Base-by-base conservation (phyloP, 2,329 filamentous ascomycete species). In the Penicillium psychrosexuale region DNA sequence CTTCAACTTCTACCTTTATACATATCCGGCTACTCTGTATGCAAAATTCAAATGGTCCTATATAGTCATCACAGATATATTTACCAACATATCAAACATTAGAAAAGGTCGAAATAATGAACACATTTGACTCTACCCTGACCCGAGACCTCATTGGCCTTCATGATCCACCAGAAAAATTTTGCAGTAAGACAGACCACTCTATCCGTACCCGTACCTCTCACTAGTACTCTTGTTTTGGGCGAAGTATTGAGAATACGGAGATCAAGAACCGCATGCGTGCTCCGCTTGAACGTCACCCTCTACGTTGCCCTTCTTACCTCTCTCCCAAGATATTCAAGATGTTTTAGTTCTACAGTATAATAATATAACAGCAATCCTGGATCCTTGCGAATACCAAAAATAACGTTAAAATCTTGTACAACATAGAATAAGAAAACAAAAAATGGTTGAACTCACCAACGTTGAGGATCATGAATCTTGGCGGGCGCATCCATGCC, bases 401-500 rank as follows among this genome's bases (percentile, higher is more conserved):
- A 40, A 40, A 8, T n/a, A 40, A 40, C 11, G 1, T 11, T 15
- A 15, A 6, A 47, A 30, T 2, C 17, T 6, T 17, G 8, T 19
- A 19, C 19, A 19, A 19, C 19, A 19, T 12, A 33, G 11, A 43
- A 27, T 9, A 19, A n/a, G 22, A 27, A 22, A 15, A 17, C 7
- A 17, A 12, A n/a, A 31, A 40, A n/a, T 5, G 5, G 4, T 31
- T 22, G 28, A 44, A 15, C 3, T 44, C 28, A 28, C 38, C 7
- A 17, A 42, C 24, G 28, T 43, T 15, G 9, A 45, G 33, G 12
- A 8, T 7, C 8, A 5, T 24, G n/a, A 34, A 31, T 53, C 55
- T 55, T 57, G 54, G 47, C 57, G 19, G 46, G 38, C 50, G 17
- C 27, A 57, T 60, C 55, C 11, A 51, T 61, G 51, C 60, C 60